Evolutionary conservation across 148 eudicot species (phyloP).

Genomic region (Vaccinium macrocarpon): DNA sequence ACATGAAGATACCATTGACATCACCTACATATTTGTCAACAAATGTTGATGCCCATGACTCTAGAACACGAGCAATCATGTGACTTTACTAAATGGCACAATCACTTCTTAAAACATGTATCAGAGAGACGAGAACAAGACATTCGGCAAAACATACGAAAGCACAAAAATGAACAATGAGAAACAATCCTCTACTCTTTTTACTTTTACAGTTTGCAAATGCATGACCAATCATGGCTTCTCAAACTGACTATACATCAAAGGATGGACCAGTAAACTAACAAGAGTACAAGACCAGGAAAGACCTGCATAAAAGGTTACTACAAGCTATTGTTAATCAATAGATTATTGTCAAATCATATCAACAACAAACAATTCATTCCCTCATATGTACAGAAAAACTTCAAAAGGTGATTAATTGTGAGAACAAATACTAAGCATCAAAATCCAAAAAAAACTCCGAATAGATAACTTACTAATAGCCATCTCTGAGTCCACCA

Average conservation of each 20-base stretch:
- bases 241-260: not conserved
- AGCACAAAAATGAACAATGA: not conserved
- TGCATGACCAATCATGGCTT: not conserved
- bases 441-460: not conserved
- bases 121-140: too few species aligned
- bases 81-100: too few species aligned
- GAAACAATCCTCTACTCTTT: not conserved
- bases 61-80: too few species aligned
- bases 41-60: not conserved
- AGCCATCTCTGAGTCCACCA: slow-evolving; percentile 26
- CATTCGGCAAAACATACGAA: not conserved
- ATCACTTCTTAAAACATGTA: not conserved
- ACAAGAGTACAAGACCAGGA: not conserved
- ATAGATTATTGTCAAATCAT: too few species aligned
- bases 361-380: not conserved
- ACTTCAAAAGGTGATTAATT: not conserved
- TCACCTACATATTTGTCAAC: not conserved
- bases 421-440: not conserved
- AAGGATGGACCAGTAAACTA: not conserved
- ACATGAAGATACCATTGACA: not conserved
- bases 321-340: not conserved
- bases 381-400: not conserved
- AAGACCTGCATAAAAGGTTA: not conserved
- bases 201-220: not conserved
- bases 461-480: slow-evolving; percentile 6